Base-by-base conservation (phyloP, 179 eudicot genomes). In the Silene noctiflora region DNA sequence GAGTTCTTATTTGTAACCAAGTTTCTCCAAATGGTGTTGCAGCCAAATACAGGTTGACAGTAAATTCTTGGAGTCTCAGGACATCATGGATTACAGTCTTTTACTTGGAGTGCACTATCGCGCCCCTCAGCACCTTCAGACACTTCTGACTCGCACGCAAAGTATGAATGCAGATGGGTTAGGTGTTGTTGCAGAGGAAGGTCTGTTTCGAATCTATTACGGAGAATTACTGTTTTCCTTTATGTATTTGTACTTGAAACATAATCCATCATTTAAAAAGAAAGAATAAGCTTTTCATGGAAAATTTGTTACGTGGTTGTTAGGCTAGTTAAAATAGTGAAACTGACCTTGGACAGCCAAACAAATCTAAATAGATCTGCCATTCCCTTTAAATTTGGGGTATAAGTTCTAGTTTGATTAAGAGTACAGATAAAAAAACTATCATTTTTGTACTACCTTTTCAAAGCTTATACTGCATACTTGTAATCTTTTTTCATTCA, bases 71-170 rank as follows among this genome's bases (percentile, higher is more conserved):
- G 97, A 91, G 85, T 85, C 88, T 73, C 91, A 93, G 78, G 75
- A 89, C 72, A 95, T 95, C 53, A 95, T 95, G 99, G 99, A 95
- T 81, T 95, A 95, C 88, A 95, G 99, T 74, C 97, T 95, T 77
- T 78, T 94, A 85, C 80, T 92, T 24, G 98, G 97, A 81, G 98
- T 94, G 68, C 98, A 94, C 81, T 94, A 89, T 76, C 94, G 98
- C 42, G 98, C 98, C 27, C 98, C 98, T 72, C 96, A 85, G 76
- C 97, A 89, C 79, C 85, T 94, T 66, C 89, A 77, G 60, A 79
- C 97, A 67, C 77, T 72, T 62, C 79, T 85, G 77, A 75, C 88
- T 68, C 66, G 78, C 70, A 84, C 77, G 56, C 79, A 29, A 72
- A 80, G 88, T 77, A 35, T 79, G 20, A 77, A 77, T 27, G 84